Percentiles rank a stretch among this genome's conserved stretches.
Conservation (phyloP, 352 stramenopile species). For the Halophytophthora polymorphica region DNA sequence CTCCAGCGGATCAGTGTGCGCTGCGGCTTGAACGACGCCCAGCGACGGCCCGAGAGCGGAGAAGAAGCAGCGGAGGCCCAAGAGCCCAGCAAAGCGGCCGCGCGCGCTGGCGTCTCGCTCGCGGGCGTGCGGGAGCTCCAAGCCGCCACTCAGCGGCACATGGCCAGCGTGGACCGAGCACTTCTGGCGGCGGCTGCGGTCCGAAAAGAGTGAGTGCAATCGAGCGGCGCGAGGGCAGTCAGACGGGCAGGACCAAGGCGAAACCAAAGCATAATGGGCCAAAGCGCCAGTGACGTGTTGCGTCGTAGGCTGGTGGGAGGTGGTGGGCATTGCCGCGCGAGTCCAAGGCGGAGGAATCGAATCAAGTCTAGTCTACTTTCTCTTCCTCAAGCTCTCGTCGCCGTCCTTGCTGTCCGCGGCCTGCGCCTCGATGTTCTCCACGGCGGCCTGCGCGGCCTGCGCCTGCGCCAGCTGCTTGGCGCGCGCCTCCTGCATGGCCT, state of each 20-base stretch:
- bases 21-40: slow-evolving; percentile 30
- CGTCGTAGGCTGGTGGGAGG: too few species aligned
- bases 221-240: neutral
- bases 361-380: slow-evolving; percentile 37
- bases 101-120: slow-evolving; percentile 20
- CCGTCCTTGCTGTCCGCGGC: slow-evolving; percentile 29
- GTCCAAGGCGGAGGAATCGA: too few species aligned
- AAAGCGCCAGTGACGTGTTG: too few species aligned
- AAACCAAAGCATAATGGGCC: too few species aligned
- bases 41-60: neutral
- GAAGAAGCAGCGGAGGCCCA: slow-evolving; percentile 1
- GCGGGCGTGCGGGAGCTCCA: slow-evolving; percentile 40
- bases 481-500: slow-evolving; percentile 52
- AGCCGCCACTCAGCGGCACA: slow-evolving; percentile 48
- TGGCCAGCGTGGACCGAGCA: slow-evolving; percentile 35
- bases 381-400: slow-evolving; percentile 54
- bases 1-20: slow-evolving; percentile 46
- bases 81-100: slow-evolving; percentile 2
- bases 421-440: slow-evolving; percentile 42
- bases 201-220: slow-evolving; percentile 4
- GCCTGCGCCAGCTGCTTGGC: slow-evolving; percentile 49
- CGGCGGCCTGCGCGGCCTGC: slow-evolving; percentile 26
- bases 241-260: neutral
- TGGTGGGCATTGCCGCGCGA: too few species aligned
- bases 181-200: slow-evolving; percentile 21